Evolutionary conservation across 106 monocot genomes (phyloP), one percentile per base, ranked within the genome.

Genomic region (Agapanthus africanus): DNA sequence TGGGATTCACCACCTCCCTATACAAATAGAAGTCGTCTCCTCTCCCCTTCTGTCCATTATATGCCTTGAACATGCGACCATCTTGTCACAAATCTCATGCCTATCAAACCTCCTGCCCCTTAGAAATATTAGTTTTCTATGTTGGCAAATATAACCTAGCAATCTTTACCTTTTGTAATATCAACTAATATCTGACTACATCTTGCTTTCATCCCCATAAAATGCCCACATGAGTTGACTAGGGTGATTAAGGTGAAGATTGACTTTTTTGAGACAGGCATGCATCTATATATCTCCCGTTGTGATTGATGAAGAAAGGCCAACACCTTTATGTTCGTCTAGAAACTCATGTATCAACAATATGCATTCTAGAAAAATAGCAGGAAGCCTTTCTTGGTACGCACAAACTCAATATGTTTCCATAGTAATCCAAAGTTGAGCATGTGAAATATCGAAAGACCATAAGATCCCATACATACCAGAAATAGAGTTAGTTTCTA

Each of bases 401-500:
- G 30, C 56, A 57, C 31, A 57, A 30, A 57, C 11, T 30, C 7
- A 57, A 50, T 21, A 50, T 11, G 56, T 30, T 57, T 57, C 30
- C n/a, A 31, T 57, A 15, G 31, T n/a, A 57, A 2, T 13, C 1
- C 4, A 11, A 57, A 57, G 15, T 57, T 31, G 56, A 57, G 30
- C 28, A 57, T 30, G 10, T 30, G 10, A 30, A 57, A 30, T 31
- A 57, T 57, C 27, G 10, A 57, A 23, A 23, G 5, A n/a, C 7
- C n/a, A 22, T n/a, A n/a, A n/a, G n/a, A n/a, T n/a, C n/a, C n/a
- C n/a, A n/a, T n/a, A 27, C 27, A 68, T 76, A 76, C 74, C 74
- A 57, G 57, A 27, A 49, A 49, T 59, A 23, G 59, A 19, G 38
- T 67, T 38, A 15, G 23, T 52, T 52, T 54, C 65, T 56, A 52